phyloP scores from a whole-genome alignment of 2,329 filamentous ascomycete genomes.

The Dendrostoma leiphaemia region DNA sequence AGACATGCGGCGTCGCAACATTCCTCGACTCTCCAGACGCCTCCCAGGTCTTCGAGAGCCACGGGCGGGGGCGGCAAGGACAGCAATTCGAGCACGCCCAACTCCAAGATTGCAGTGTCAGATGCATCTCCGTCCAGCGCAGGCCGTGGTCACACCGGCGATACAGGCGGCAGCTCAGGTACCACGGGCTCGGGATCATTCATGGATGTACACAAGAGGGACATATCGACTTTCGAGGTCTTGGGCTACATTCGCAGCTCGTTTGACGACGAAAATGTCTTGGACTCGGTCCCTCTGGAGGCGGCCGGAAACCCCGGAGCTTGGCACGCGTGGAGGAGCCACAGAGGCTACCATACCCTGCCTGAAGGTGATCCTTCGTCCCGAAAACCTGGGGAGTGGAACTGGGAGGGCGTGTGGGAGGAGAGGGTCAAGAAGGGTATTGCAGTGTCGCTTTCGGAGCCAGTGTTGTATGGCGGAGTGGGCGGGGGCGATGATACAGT shows the following conservation, averaged over 20 bases:
- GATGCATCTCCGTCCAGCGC: slow-evolving; percentile 25
- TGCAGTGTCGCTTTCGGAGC: slow-evolving; percentile 73
- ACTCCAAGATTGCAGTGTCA: slow-evolving; percentile 27
- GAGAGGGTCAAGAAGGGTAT: slow-evolving; percentile 80
- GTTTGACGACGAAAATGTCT: slow-evolving; percentile 73
- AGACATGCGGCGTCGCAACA: slow-evolving; percentile 43
- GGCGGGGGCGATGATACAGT: slow-evolving; percentile 70
- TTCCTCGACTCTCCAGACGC: slow-evolving; percentile 15
- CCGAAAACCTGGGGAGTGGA: slow-evolving; percentile 82
- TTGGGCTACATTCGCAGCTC: slow-evolving; percentile 78
- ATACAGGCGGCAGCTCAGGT: not conserved
- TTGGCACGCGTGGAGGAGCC: slow-evolving; percentile 88
- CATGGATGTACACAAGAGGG: slow-evolving; percentile 38
- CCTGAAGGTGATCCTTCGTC: slow-evolving; percentile 21
- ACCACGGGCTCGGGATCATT: slow-evolving; percentile 31
- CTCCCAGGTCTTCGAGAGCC: slow-evolving; percentile 23
- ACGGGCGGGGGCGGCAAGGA: slow-evolving; percentile 19
- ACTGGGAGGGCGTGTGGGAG: slow-evolving; percentile 97
- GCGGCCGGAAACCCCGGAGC: slow-evolving; percentile 87
- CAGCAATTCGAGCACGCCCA: slow-evolving; percentile 30
- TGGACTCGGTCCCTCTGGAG: slow-evolving; percentile 77
- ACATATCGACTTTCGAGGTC: slow-evolving; percentile 63
- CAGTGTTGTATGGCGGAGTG: slow-evolving; percentile 70
- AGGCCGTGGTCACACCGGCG: slow-evolving; percentile 4
- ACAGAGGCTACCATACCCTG: slow-evolving; percentile 38